Percentiles rank a stretch among this genome's conserved stretches.
Evolutionary conservation across 192 early-diverging fungal species (phyloP).

Genomic region (Coemansia sp.): DNA sequence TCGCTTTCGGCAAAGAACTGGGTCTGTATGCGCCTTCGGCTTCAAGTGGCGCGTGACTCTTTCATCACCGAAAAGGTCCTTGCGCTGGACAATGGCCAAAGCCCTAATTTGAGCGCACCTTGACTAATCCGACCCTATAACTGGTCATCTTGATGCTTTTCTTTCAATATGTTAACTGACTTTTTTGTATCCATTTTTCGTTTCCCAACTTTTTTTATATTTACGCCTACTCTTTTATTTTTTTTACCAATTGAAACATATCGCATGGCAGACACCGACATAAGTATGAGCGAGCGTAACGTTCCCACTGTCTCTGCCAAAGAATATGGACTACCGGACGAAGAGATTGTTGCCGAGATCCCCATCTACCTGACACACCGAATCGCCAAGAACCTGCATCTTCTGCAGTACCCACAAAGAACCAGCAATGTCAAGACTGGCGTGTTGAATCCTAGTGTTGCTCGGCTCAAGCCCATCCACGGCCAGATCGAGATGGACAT

Average conservation of each 20-base stretch:
- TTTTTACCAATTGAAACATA: background rate
- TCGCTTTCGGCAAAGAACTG: slow-evolving; percentile 1
- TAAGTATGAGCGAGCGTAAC: background rate
- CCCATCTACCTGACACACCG: slow-evolving; percentile 77
- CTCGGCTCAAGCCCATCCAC: slow-evolving; percentile 84
- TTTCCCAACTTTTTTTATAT: background rate
- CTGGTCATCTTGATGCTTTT: background rate
- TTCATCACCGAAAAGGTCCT: background rate
- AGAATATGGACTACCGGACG: slow-evolving; percentile 57
- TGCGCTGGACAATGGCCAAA: background rate
- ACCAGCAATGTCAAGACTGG: slow-evolving; percentile 41
- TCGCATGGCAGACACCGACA: background rate
- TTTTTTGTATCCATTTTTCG: background rate
- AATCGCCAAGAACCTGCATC: slow-evolving; percentile 68
- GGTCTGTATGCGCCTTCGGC: background rate
- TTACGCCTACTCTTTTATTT: background rate
- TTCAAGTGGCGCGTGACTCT: background rate
- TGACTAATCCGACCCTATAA: background rate
- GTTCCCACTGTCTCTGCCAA: slow-evolving; percentile 20
- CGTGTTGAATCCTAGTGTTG: slow-evolving; percentile 59
- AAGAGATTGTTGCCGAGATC: slow-evolving; percentile 72
- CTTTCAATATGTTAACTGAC: background rate
- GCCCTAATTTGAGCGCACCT: background rate
- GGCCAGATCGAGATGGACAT: slow-evolving; percentile 84
- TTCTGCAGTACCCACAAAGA: slow-evolving; percentile 83